Conservation (phyloP, 1,284 basidiomycete genomes). For the Marasmius sp. region DNA sequence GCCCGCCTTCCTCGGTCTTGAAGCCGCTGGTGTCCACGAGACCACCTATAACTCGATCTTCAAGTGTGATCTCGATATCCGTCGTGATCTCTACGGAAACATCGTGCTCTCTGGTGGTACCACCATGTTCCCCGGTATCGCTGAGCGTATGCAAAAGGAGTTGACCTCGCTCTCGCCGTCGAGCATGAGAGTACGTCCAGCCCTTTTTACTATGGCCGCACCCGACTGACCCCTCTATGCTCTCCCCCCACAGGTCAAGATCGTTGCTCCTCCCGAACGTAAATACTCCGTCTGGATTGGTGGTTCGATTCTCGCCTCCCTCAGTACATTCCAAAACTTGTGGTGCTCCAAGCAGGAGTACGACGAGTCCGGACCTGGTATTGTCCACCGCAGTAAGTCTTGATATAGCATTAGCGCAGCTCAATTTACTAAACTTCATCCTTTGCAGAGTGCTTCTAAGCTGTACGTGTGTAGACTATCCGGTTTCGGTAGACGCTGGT, state of each 20-base stretch:
- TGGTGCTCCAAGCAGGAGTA: constrained; percentile 19
- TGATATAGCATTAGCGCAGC: background rate
- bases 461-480: background rate
- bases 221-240: background rate
- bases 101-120: constrained; percentile 85
- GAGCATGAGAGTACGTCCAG: constrained; percentile 58
- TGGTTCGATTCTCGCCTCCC: constrained; percentile 45
- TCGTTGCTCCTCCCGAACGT: constrained; percentile 13
- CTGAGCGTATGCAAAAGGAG: constrained; percentile 86
- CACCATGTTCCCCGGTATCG: constrained; percentile 85
- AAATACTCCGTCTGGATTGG: constrained; percentile 54
- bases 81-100: constrained; percentile 80
- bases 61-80: constrained; percentile 59
- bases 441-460: constrained; percentile 10
- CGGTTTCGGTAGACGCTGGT: background rate
- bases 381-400: constrained; percentile 16
- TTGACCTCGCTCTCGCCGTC: constrained; percentile 68
- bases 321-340: constrained; percentile 15
- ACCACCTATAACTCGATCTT: constrained; percentile 77
- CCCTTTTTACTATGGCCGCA: constrained; percentile 37
- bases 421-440: background rate
- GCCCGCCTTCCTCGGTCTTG: constrained; percentile 77
- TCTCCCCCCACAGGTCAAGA: constrained; percentile 11
- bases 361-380: constrained; percentile 18
- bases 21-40: constrained; percentile 81